Evolutionary conservation across 2,329 filamentous ascomycete genomes (phyloP).

Genomic region (Pseudogymnoascus sp.): DNA sequence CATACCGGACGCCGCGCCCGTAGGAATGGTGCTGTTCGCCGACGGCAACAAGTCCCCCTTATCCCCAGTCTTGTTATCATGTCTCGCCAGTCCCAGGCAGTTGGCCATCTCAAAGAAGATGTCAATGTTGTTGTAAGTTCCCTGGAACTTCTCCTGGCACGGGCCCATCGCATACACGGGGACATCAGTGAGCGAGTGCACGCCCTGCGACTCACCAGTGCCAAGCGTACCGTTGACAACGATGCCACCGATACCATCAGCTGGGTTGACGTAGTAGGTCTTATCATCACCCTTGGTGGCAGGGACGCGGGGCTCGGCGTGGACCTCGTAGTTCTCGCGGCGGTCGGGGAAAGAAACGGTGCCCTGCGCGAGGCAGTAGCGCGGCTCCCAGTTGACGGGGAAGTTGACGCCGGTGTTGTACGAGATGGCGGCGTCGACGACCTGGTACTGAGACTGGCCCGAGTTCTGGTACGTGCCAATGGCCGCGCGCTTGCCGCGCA

Average conservation of each 20-base stretch:
- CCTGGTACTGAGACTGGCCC: constrained; percentile 67
- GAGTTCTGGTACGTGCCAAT: constrained; percentile 67
- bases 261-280: constrained; percentile 56
- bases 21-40: neutral
- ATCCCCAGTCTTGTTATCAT: constrained; percentile 12
- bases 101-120: constrained; percentile 61
- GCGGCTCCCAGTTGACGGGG: constrained; percentile 76
- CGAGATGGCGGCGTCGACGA: constrained; percentile 45
- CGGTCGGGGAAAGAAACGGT: constrained; percentile 65
- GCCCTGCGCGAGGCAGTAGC: constrained; percentile 71
- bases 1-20: neutral
- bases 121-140: constrained; percentile 63
- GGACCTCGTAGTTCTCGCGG: constrained; percentile 68
- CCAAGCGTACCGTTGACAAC: constrained; percentile 69
- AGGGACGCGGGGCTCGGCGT: constrained; percentile 56
- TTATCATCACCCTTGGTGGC: constrained; percentile 46
- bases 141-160: constrained; percentile 68
- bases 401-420: constrained; percentile 71
- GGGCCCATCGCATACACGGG: constrained; percentile 72
- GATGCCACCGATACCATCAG: constrained; percentile 59
- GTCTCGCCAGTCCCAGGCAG: constrained; percentile 21
- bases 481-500: constrained; percentile 64
- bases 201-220: constrained; percentile 54
- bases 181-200: constrained; percentile 71
- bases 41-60: neutral